A percentile compares a stretch with the other conserved stretches of the same genome.
These are phyloP conservation scores for Ambrosiella beaveri DNA, from an alignment of 2,329 filamentous ascomycete species.

Conservation along the genomic window DNA sequence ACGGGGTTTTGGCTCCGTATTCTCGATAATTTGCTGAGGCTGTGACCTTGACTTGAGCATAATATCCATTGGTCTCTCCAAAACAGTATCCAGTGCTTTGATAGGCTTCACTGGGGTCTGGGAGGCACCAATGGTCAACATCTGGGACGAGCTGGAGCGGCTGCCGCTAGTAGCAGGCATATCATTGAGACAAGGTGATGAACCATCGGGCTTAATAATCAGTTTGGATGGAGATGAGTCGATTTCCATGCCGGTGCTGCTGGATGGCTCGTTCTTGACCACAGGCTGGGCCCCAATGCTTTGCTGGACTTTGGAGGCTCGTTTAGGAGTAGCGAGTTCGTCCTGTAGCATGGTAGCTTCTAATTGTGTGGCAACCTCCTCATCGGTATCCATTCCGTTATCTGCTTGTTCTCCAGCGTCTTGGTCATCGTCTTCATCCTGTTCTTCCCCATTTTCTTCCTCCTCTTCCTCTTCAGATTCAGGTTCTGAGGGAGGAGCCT, in stretches of 20 bases:
- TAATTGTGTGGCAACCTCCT: slow-evolving; percentile 11
- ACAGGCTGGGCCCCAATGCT: background rate
- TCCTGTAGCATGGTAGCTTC: slow-evolving; percentile 4
- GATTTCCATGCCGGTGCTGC: background rate
- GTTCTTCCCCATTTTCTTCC: background rate
- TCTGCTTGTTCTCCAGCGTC: background rate
- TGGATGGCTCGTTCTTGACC: slow-evolving; percentile 5
- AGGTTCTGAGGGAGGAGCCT: background rate
- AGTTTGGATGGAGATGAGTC: slow-evolving; percentile 5
- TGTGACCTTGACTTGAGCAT: slow-evolving; percentile 69
- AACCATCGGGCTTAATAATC: slow-evolving; percentile 5
- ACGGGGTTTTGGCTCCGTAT: slow-evolving; percentile 60
- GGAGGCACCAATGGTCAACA: slow-evolving; percentile 33
- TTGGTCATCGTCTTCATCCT: slow-evolving; percentile 1
- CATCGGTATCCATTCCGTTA: slow-evolving; percentile 3
- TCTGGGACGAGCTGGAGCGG: slow-evolving; percentile 23
- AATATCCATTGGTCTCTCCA: slow-evolving; percentile 89
- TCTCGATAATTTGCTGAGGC: slow-evolving; percentile 50
- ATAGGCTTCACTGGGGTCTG: slow-evolving; percentile 47
- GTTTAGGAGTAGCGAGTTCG: background rate
- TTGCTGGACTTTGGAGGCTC: background rate
- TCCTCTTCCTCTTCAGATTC: slow-evolving; percentile 1
- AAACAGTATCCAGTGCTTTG: slow-evolving; percentile 55
- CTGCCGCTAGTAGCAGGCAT: slow-evolving; percentile 47
- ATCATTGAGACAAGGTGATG: slow-evolving; percentile 1